Base-by-base conservation (phyloP, 2,329 filamentous ascomycete genomes). In the Fusarium nygamai region DNA sequence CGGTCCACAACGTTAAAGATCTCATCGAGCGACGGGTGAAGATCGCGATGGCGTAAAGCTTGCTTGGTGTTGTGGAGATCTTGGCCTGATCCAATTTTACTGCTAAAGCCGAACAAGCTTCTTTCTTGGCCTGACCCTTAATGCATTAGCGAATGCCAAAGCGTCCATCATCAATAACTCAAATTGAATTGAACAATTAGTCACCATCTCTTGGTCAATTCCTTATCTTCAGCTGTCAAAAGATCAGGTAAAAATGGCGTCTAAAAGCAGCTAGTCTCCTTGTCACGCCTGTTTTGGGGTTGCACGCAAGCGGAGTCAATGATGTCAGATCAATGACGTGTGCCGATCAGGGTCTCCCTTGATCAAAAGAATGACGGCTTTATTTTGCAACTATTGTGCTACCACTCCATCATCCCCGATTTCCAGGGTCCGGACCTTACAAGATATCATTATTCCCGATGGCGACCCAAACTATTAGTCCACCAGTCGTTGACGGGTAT, bases 301-400 rank as follows among this genome's bases (percentile, higher is more conserved):
- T 39, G n/a, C n/a, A 38, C 8, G 8, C 36, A 38, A 27, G 67
- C 67, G 46, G 66, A 64, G 66, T 60, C 44, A 47, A 64, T 70
- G 67, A 70, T 70, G 66, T 70, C 67, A 70, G 65, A 33, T 10
- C 1, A 20, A 70, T 70, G 67, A 70, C 67, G 67, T 70, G 17
- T 43, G 58, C 0, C 41, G 14, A 60, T 60, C 64, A 68, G 65
- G 66, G 66, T 70, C 64, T 56, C n/a, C 19, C 6, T 13, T 44
- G 29, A 43, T 53, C 17, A 34, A 34, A 34, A 39, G 12, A 4
- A 69, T 69, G 67, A 69, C 64, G 39, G 19, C 10, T 5, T 22
- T 34, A 43, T 59, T 69, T 31, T n/a, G 29, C n/a, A 5, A 39
- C 2, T 24, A 53, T 48, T 34, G 31, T 41, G n/a, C 13, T 41